Evolutionary conservation across 495 filamentous ascomycete genomes (phyloP), one percentile per base, ranked within the genome.

Genomic region (Trichocladium uniseriatum): DNA sequence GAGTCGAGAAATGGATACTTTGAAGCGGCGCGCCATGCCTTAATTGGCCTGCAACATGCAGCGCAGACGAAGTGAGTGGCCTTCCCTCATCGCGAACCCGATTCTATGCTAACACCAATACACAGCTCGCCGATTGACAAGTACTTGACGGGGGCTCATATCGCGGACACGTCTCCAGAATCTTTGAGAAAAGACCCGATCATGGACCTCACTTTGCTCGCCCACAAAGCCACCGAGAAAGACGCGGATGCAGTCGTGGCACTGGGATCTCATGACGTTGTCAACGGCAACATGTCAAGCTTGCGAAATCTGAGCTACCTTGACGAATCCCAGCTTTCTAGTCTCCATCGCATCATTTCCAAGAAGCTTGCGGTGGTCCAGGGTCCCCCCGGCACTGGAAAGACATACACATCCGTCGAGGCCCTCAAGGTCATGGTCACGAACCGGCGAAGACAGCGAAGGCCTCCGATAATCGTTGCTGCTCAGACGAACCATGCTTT

Each of bases 401-500:
- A 94, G 57, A 94, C 89, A 0, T 80, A 80, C 53, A 80, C 87
- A 0, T 90, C 87, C 0, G 76, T 90, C 1, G 61, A 79, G 34
- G 86, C 86, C 1, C 60, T 96, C 24, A 80, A 77, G 38, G 69
- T 84, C 4, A 62, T 94, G 43, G 66, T 95, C 68, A 68, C 8
- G 76, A 86, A 61, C n/a, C 57, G 55, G 9, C 51, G 50, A 1
- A 51, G 27, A 10, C 24, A 40, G 2, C 44, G 55, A 5, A 54
- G 45, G 34, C 64, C 66, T 9, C 65, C 67, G 2, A 81, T 95
- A 29, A 72, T 94, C 19, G 69, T 94, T 6, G 74, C 88, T 0
- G 86, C 87, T 20, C 86, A 96, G 54, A 96, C 91, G 3, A 98
- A 98, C 51, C 89, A 98, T 65, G 91, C 92, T 0, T 64, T 96